phyloP scores from a whole-genome alignment of 2,329 filamentous ascomycete genomes.

The Fusarium coffeatum region DNA sequence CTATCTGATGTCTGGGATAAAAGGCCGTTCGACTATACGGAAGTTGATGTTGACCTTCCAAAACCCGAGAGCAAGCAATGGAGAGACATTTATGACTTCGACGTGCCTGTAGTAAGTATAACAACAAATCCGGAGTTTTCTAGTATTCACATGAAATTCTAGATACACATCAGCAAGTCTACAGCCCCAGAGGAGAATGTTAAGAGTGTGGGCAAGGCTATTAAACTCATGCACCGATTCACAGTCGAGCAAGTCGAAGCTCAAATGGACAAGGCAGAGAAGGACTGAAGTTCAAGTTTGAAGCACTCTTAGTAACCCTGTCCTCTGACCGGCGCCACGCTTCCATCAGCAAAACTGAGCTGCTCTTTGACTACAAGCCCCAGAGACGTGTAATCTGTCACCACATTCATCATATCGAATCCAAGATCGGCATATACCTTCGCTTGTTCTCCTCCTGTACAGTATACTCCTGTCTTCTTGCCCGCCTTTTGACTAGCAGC shows the following conservation, averaged over 20 bases:
- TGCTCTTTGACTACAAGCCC: slow-evolving; percentile 58
- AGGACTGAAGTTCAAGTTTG: slow-evolving; percentile 18
- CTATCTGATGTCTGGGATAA: slow-evolving; percentile 75
- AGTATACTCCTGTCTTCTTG: slow-evolving; percentile 74
- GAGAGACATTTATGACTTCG: slow-evolving; percentile 82
- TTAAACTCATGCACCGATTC: slow-evolving; percentile 84
- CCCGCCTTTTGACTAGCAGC: slow-evolving; percentile 69
- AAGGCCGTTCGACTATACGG: slow-evolving; percentile 74
- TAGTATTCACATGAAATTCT: background rate
- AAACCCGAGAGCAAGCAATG: slow-evolving; percentile 70
- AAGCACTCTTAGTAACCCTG: slow-evolving; percentile 54
- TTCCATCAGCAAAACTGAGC: slow-evolving; percentile 60
- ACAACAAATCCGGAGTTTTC: too few relatives aligned
- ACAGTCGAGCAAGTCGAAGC: slow-evolving; percentile 72
- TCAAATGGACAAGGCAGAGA: slow-evolving; percentile 73
- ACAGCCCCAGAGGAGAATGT: slow-evolving; percentile 62
- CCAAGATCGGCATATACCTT: slow-evolving; percentile 65
- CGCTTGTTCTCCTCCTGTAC: slow-evolving; percentile 66
- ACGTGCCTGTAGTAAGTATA: slow-evolving; percentile 77
- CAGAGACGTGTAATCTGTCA: slow-evolving; percentile 66
- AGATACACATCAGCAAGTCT: slow-evolving; percentile 73
- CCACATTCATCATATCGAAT: slow-evolving; percentile 71
- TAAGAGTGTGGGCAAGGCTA: slow-evolving; percentile 65
- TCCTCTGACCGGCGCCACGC: slow-evolving; percentile 51
- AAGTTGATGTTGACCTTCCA: slow-evolving; percentile 80